Evolutionary conservation across 2,329 filamentous ascomycete species (phyloP), one percentile per base, ranked within the genome.

Genomic region (Trichoderma sp.): DNA sequence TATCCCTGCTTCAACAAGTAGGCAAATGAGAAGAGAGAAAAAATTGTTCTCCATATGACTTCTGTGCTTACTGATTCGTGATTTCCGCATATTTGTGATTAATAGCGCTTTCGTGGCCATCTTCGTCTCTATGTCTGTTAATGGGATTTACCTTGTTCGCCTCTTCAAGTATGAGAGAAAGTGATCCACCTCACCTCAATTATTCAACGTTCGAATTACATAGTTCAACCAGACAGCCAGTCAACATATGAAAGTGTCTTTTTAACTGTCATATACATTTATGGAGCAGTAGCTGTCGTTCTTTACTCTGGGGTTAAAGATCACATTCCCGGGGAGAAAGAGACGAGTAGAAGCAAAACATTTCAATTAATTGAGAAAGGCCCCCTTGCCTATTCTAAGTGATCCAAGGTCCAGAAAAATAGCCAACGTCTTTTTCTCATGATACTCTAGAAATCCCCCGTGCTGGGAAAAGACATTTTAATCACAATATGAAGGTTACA

Each of bases 1-100:
- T 58, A 10, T 43, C 19, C 57, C 63, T 64, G 71, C 71, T 72
- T 72, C 71, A 72, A 72, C 69, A 72, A 71, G 69, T 71, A 33
- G 68, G 55, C 35, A 35, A 59, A 16, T 19, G 35, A 40, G 62
- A 43, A n/a, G 37, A 68, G 55, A 67, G 24, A 19, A 21, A 47
- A 35, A 14, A 59, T n/a, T 35, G 16, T 61, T 68, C 29, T 63
- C 31, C 47, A 19, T 56, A 65, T 24, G 11, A 21, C n/a, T 40
- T 27, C 33, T 35, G 10, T 66, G 29, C 21, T 13, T 19, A 1
- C 16, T 68, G 63, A 62, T 52, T 19, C 29, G 5, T 61, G n/a
- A 27, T n/a, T 7, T 52, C 31, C n/a, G 4, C 5, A 24, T 49
- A 16, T 14, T 7, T 43, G 16, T 55, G n/a, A 35, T 21, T 29